A percentile compares a stretch with the other conserved stretches of the same genome.
These are phyloP conservation scores for Macrolepiota dolichaula DNA, from an alignment of 768 basidiomycete genomes.

Conservation along the genomic window DNA sequence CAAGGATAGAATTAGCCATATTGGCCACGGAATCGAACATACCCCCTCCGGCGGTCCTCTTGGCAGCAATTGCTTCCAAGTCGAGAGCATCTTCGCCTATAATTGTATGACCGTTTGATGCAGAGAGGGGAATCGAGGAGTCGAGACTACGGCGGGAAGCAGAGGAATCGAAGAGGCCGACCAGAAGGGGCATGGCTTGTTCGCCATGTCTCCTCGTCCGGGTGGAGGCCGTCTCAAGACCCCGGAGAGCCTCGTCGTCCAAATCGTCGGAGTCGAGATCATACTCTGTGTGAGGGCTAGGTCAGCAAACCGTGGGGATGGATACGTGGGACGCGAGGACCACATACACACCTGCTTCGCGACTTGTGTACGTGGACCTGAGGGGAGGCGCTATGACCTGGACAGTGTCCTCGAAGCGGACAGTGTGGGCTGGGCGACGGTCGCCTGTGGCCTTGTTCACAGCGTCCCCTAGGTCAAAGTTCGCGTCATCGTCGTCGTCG, in stretches of 20 bases:
- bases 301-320: slow-evolving; percentile 3
- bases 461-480: slow-evolving; percentile 27
- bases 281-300: slow-evolving; percentile 49
- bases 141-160: slow-evolving; percentile 56
- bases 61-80: slow-evolving; percentile 70
- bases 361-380: slow-evolving; percentile 69
- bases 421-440: slow-evolving; percentile 29
- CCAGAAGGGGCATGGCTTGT: slow-evolving; percentile 71
- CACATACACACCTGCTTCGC: slow-evolving; percentile 72
- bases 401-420: slow-evolving; percentile 67
- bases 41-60: slow-evolving; percentile 65
- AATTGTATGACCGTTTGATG: slow-evolving; percentile 29
- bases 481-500: slow-evolving; percentile 50
- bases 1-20: slow-evolving; percentile 96
- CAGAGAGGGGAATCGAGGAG: slow-evolving; percentile 44
- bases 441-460: slow-evolving; percentile 1
- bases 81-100: slow-evolving; percentile 43
- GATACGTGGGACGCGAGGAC: not conserved
- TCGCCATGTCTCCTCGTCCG: slow-evolving; percentile 37
- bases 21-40: slow-evolving; percentile 81
- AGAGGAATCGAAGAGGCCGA: slow-evolving; percentile 71
- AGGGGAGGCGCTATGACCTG: slow-evolving; percentile 67
- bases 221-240: slow-evolving; percentile 25
- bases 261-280: slow-evolving; percentile 84
- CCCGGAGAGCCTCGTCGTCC: slow-evolving; percentile 42